Base-by-base conservation (phyloP, 2,329 filamentous ascomycete species). In the Apiospora sp. region DNA sequence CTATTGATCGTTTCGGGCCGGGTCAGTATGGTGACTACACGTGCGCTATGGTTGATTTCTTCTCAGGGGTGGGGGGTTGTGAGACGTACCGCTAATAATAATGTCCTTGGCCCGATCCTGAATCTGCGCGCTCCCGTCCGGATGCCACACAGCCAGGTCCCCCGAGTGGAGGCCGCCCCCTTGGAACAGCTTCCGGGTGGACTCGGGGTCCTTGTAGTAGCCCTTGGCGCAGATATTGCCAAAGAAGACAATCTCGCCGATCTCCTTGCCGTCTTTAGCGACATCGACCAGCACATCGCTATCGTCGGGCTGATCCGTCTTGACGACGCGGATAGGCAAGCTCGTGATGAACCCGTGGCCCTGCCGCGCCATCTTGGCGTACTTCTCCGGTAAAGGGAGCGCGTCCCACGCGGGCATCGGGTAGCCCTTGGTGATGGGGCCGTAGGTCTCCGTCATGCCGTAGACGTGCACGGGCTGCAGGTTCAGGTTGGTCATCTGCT, bases 41-140 rank as follows among this genome's bases (percentile, higher is more conserved):
- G n/a, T n/a, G n/a, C n/a, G n/a, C n/a, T n/a, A n/a, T n/a, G n/a
- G n/a, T n/a, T n/a, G n/a, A n/a, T n/a, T n/a, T n/a, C n/a, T n/a
- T n/a, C n/a, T n/a, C n/a, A n/a, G n/a, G n/a, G n/a, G n/a, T n/a
- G n/a, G n/a, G n/a, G n/a, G n/a, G n/a, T n/a, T n/a, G n/a, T n/a
- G n/a, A 43, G n/a, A 70, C 87, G 77, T 86, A 94, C 93, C 94
- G 71, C 94, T 97, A 75, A 99, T 99, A 79, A 99, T 99, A 71
- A 99, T 98, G 80, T 99, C 96, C 86, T 99, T 99, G 19, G 94
- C 94, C 27, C 96, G 89, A 83, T 99, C 96, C 73, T 97, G 86
- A 75, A 99, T 98, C 85, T 98, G 94, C 64, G 95, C 92, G 72
- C 94, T 93, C 1, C 96, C 95, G 80, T 98, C 96, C 0, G 92